These are phyloP conservation scores for Verticillium tricorpus DNA, from an alignment of 2,329 filamentous ascomycete genomes.

Conservation along the genomic window DNA sequence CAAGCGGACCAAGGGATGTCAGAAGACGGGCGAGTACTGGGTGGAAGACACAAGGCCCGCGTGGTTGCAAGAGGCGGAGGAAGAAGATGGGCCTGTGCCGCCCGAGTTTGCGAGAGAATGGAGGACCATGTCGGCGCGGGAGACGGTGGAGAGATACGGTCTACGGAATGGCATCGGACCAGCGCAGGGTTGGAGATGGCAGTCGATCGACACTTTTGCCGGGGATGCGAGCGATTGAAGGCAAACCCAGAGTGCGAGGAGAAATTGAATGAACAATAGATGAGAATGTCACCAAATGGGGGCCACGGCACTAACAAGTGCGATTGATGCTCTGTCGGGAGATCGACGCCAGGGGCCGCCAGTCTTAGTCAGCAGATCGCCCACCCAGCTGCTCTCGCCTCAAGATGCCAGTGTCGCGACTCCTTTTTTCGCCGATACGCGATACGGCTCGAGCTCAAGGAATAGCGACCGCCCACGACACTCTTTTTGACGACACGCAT, in stretches of 20 bases:
- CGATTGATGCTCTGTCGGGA: background rate
- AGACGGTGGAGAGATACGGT: background rate
- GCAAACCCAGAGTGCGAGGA: background rate
- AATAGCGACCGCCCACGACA: slow-evolving; percentile 6
- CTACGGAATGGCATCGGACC: background rate
- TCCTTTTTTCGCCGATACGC: slow-evolving; percentile 10
- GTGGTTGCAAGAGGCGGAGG: background rate
- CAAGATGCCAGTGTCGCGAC: slow-evolving; percentile 13
- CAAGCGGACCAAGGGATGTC: background rate
- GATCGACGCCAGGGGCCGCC: background rate
- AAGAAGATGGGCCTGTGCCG: background rate
- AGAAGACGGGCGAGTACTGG: background rate
- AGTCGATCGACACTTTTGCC: background rate
- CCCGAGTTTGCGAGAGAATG: background rate
- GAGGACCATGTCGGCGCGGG: background rate
- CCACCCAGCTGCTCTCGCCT: background rate
- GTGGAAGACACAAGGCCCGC: background rate
- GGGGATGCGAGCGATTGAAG: background rate
- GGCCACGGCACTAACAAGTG: too few species aligned
- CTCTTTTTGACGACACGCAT: slow-evolving; percentile 8
- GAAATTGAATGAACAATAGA: background rate
- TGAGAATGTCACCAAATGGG: too few species aligned
- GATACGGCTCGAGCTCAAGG: background rate
- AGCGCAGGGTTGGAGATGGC: background rate
- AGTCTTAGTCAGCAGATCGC: slow-evolving; percentile 4